These are phyloP conservation scores for Ceriops tagal DNA, from an alignment of 345 rosid species.

Conservation along the genomic window DNA sequence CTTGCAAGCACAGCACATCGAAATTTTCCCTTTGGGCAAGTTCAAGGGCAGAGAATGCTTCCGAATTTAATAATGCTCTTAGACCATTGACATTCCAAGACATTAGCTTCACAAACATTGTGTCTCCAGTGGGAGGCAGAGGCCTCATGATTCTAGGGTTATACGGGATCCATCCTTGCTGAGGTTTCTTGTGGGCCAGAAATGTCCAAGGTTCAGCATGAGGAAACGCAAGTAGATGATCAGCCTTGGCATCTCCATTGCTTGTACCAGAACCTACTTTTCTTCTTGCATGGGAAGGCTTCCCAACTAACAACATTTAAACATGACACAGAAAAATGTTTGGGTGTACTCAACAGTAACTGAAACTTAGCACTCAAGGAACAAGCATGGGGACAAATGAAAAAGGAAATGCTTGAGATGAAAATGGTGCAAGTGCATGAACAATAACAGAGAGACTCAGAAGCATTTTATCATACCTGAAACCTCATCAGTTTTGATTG, in stretches of 20 bases:
- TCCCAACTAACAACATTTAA: constrained; percentile 34
- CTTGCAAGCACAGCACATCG: constrained; percentile 90
- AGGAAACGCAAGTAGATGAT: constrained; percentile 22
- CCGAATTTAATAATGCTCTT: constrained; percentile 67
- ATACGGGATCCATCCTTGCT: constrained; percentile 76
- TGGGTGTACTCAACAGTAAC: constrained; percentile 1
- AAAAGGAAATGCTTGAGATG: neutral
- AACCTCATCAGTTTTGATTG: constrained; percentile 30
- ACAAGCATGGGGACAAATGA: neutral
- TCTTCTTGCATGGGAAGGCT: constrained; percentile 24
- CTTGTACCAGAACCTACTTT: constrained; percentile 31
- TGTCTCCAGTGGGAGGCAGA: constrained; percentile 43
- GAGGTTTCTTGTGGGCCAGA: constrained; percentile 91
- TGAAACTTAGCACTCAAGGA: constrained; percentile 1
- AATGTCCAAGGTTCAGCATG: constrained; percentile 80
- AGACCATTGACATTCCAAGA: constrained; percentile 98
- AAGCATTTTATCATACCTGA: constrained; percentile 23
- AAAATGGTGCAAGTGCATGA: neutral
- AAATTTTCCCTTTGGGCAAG: constrained; percentile 83
- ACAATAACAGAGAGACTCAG: neutral
- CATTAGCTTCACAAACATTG: constrained; percentile 56
- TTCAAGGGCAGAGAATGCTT: constrained; percentile 68
- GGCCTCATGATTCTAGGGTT: constrained; percentile 81
- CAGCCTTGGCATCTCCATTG: constrained; percentile 23
- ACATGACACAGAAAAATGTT: neutral